Evolutionary conservation across 2,329 filamentous ascomycete species (phyloP).

Genomic region (Arthrobotrys entomopaga): DNA sequence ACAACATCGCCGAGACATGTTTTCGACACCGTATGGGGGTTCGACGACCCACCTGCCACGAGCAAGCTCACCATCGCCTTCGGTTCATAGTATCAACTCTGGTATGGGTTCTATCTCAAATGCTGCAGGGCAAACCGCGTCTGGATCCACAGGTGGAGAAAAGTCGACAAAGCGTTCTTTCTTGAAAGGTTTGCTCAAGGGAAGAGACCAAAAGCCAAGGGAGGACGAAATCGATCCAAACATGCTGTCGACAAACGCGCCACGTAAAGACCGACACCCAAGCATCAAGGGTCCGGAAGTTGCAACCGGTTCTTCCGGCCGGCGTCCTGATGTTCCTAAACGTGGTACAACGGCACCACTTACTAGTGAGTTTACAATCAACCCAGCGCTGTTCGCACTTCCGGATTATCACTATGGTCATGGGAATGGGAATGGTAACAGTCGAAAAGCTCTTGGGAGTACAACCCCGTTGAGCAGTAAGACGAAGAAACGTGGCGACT

Average conservation of each 20-base stretch:
- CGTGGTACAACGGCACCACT: conserved; percentile 49
- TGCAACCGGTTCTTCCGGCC: conserved; percentile 23
- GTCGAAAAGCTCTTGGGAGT: conserved; percentile 48
- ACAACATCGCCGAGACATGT: conserved; percentile 52
- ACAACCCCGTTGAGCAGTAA: conserved; percentile 38
- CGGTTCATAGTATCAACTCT: conserved; percentile 51
- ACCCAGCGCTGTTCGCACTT: conserved; percentile 47
- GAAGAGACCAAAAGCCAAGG: conserved; percentile 46
- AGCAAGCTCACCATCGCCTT: conserved; percentile 48
- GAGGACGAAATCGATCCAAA: conserved; percentile 35
- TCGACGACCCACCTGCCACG: conserved; percentile 48
- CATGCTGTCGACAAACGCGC: conserved; percentile 17
- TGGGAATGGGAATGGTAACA: conserved; percentile 46
- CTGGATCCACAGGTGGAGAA: conserved; percentile 25
- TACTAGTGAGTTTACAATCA: conserved; percentile 54
- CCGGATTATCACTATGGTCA: conserved; percentile 49
- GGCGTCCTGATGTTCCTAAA: conserved; percentile 43
- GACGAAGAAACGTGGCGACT: conserved; percentile 50
- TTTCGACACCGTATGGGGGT: conserved; percentile 43
- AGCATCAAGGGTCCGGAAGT: conserved; percentile 38
- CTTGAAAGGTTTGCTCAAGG: conserved; percentile 50
- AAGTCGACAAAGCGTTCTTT: conserved; percentile 56
- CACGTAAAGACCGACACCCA: conserved; percentile 43
- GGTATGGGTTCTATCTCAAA: conserved; percentile 42
- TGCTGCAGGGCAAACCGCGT: conserved; percentile 31